Evolutionary conservation across 768 basidiomycete species (phyloP), one percentile per base, ranked within the genome.

Genomic region (Rhodosporidiobolus odoratus): DNA sequence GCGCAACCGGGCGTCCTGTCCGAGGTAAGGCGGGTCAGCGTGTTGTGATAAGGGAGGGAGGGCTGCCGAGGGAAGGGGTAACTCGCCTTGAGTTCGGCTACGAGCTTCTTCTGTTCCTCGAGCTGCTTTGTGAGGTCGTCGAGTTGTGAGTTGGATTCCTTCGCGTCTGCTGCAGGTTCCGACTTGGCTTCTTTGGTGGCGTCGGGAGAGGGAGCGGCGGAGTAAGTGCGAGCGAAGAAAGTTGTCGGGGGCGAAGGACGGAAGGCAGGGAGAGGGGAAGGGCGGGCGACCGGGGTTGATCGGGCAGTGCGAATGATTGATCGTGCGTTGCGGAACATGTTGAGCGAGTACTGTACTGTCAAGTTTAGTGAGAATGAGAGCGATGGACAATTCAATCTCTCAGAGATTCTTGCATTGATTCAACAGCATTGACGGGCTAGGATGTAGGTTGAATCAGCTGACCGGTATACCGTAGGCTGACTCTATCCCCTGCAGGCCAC

Each of bases 1-100:
- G 79, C 97, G 96, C 57, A 89, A 88, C 76, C 96, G 84, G 72
- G 92, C 90, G 79, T 87, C 84, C 95, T 96, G 79, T 27, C 47
- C 15, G 62, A 52, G n/a, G 34, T 34, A 34, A 35, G 27, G 30
- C 43, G 52, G 62, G 37, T 35, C 34, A 62, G 63, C 19, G 32
- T 53, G 23, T 17, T 21, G 56, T 30, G 41, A 23, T 47, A n/a
- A 23, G n/a, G 35, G n/a, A 38, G 41, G 13, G 32, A 38, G 58
- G 23, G 47, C 50, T 41, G 12, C 48, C 60, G 6, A 41, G n/a
- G 45, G 10, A 43, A 25, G 45, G 23, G 82, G 27, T 54, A 50
- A 19, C 89, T 75, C 76, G 92, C 91, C 72, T 87, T 91, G 70
- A 92, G 83, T 80, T 92, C 92, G n/a, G 85, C 81, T n/a, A 88